Evolutionary conservation across 2,329 filamentous ascomycete species (phyloP).

Genomic region (Phialophora tarda): DNA sequence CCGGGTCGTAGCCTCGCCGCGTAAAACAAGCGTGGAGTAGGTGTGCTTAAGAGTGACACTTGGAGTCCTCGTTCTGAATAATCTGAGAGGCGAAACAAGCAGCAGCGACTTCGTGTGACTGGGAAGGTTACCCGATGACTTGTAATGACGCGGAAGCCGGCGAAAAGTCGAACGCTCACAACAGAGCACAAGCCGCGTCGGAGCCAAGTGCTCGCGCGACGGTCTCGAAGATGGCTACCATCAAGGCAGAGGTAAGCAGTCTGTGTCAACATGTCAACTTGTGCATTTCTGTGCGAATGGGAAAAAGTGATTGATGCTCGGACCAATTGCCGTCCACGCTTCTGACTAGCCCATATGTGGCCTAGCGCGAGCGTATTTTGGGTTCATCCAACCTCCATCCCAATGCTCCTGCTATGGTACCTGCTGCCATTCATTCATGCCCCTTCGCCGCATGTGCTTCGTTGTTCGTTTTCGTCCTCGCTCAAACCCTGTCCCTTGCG

Average conservation of each 20-base stretch:
- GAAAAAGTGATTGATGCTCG: not conserved
- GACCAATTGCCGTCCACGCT: not conserved
- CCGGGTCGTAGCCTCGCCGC: too few relatives aligned
- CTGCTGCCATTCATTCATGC: not conserved
- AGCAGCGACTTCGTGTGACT: too few relatives aligned
- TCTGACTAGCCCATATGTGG: not conserved
- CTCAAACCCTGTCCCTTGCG: not conserved
- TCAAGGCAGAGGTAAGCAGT: not conserved
- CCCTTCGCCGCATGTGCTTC: not conserved
- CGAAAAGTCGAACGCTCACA: not conserved
- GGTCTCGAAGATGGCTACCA: not conserved
- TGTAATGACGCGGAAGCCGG: too few relatives aligned
- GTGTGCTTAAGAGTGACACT: too few relatives aligned
- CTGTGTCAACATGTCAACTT: not conserved
- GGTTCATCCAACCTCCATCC: not conserved
- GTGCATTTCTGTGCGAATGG: not conserved
- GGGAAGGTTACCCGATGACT: too few relatives aligned
- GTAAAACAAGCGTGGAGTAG: too few relatives aligned
- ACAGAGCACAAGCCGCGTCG: not conserved
- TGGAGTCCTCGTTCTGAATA: too few relatives aligned
- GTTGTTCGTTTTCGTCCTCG: not conserved
- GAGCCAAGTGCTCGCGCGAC: too few relatives aligned
- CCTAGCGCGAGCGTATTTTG: not conserved
- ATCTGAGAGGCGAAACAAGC: too few relatives aligned
- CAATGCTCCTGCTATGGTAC: not conserved